A percentile compares a stretch with the other conserved stretches of the same genome.
These are phyloP conservation scores for Termitomyces sp. DNA, from an alignment of 768 basidiomycete species.

Conservation along the genomic window DNA sequence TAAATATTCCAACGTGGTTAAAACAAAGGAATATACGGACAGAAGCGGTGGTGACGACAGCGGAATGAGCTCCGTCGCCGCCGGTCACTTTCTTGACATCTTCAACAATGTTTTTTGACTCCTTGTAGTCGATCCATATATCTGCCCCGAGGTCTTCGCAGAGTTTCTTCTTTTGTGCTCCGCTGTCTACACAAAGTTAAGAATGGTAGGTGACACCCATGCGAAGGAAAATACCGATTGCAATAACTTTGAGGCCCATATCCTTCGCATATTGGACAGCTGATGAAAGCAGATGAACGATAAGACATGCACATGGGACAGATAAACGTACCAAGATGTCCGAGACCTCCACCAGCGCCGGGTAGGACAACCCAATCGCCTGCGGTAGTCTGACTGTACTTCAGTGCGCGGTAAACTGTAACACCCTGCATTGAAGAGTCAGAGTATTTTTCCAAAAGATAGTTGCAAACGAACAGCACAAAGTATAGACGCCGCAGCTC, in stretches of 20 bases:
- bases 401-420: constrained; percentile 84
- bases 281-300: constrained; percentile 10
- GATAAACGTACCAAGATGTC: constrained; percentile 55
- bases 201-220: not conserved
- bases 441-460: constrained; percentile 7
- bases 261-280: constrained; percentile 77
- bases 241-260: constrained; percentile 77
- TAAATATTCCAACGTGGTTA: not conserved
- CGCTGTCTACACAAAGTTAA: not conserved
- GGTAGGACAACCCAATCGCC: constrained; percentile 77
- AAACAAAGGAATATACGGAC: constrained; percentile 17
- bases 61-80: constrained; percentile 69
- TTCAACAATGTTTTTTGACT: constrained; percentile 56
- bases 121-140: constrained; percentile 73
- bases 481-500: constrained; percentile 67
- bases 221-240: constrained; percentile 39
- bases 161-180: constrained; percentile 3
- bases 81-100: constrained; percentile 59
- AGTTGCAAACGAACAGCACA: constrained; percentile 51
- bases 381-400: constrained; percentile 54
- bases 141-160: constrained; percentile 37
- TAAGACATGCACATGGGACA: not conserved
- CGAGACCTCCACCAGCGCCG: constrained; percentile 79
- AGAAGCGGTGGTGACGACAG: constrained; percentile 54
- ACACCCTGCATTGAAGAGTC: constrained; percentile 43